These are phyloP conservation scores for Ilex asprella DNA, from an alignment of 257 asterid genomes.

Conservation along the genomic window DNA sequence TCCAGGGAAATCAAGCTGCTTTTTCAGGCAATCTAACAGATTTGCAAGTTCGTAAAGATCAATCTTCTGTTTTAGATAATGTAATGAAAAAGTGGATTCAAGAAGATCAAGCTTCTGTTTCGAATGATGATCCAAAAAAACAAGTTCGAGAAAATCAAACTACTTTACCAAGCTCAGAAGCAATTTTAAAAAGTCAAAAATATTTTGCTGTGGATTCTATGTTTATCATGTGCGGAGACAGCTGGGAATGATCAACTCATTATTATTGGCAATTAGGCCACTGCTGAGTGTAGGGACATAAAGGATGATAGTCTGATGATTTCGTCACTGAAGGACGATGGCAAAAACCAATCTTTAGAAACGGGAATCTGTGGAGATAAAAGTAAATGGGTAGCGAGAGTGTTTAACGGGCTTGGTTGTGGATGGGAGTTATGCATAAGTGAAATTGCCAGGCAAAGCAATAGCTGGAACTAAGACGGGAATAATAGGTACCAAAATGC, in stretches of 20 bases:
- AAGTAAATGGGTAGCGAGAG: constrained; percentile 10
- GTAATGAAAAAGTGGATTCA: constrained; percentile 16
- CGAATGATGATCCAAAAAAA: constrained; percentile 6
- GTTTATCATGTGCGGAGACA: background rate
- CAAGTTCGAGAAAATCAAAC: constrained; percentile 18
- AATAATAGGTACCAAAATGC: background rate
- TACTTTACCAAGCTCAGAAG: constrained; percentile 13
- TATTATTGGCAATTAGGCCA: too few species aligned
- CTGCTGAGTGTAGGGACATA: too few species aligned
- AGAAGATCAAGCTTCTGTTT: constrained; percentile 19
- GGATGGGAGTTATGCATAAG: constrained; percentile 12
- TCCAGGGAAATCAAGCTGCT: constrained; percentile 22
- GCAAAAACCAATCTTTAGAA: constrained; percentile 6
- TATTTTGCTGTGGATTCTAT: background rate
- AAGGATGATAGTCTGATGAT: constrained; percentile 6
- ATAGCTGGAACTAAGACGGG: constrained; percentile 12
- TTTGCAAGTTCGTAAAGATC: constrained; percentile 22
- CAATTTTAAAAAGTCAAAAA: background rate
- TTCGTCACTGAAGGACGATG: constrained; percentile 15
- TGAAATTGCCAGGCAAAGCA: constrained; percentile 8
- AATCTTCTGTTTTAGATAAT: constrained; percentile 23
- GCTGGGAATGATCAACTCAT: background rate
- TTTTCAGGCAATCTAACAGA: constrained; percentile 18
- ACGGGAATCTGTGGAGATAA: constrained; percentile 17
- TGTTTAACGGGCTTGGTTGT: constrained; percentile 16